phyloP scores from a whole-genome alignment of 1,284 basidiomycete genomes.

The Kwoniella shivajii region DNA sequence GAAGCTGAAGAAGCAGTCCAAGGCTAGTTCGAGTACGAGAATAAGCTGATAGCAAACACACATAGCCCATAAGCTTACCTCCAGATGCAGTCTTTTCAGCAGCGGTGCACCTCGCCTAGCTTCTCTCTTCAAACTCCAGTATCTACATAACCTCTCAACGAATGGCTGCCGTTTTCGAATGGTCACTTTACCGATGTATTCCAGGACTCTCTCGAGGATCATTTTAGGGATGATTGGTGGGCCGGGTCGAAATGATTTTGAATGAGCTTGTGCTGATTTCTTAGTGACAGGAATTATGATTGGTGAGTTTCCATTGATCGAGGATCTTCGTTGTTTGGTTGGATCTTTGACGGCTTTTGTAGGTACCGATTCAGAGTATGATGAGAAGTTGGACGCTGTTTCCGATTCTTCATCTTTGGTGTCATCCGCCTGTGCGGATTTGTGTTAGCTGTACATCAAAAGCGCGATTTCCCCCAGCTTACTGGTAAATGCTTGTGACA shows the following conservation, averaged over 20 bases:
- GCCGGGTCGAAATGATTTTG: constrained; percentile 59
- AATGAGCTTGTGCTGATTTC: constrained; percentile 60
- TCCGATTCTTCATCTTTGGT: constrained; percentile 26
- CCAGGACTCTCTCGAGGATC: constrained; percentile 67
- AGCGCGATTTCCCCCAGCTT: constrained; percentile 40
- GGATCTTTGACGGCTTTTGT: neutral
- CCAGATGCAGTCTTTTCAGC: constrained; percentile 89
- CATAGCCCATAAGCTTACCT: too few species aligned
- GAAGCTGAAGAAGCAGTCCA: constrained; percentile 82
- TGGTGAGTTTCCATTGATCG: neutral
- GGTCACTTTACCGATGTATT: constrained; percentile 73
- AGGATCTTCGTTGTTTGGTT: constrained; percentile 10
- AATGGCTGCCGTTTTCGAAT: constrained; percentile 78
- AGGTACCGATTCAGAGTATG: constrained; percentile 4
- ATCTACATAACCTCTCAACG: constrained; percentile 77
- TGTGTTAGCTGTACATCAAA: neutral
- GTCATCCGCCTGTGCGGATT: constrained; percentile 21
- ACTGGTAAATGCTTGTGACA: constrained; percentile 90
- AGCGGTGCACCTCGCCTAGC: constrained; percentile 89
- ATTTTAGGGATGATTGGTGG: constrained; percentile 60
- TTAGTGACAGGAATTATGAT: constrained; percentile 38
- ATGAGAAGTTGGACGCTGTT: constrained; percentile 18
- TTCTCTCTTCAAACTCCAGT: constrained; percentile 97
- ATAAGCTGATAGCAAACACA: too few species aligned
- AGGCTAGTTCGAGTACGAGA: constrained; percentile 61